Evolutionary conservation across 352 stramenopile species (phyloP).

Genomic region (Phytophthora kernoviae): DNA sequence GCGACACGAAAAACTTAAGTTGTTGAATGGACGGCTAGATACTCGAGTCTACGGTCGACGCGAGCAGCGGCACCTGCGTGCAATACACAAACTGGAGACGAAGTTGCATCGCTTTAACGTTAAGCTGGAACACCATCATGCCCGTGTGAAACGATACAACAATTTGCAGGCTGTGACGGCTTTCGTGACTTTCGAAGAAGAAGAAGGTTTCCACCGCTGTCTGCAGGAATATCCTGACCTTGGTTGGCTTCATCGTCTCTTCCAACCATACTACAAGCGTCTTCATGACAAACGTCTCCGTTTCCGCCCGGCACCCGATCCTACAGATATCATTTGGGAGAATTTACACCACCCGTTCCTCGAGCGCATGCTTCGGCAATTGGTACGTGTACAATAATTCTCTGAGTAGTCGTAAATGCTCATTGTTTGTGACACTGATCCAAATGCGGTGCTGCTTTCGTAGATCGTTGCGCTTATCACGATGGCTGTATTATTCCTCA

Average conservation of each 20-base stretch:
- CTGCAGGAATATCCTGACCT: constrained; percentile 79
- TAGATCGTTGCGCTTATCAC: constrained; percentile 74
- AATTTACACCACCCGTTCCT: constrained; percentile 75
- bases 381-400: constrained; percentile 31
- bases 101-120: constrained; percentile 52
- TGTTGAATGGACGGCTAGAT: constrained; percentile 53
- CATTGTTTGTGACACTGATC: neutral
- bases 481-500: constrained; percentile 67
- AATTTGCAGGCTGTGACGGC: constrained; percentile 68
- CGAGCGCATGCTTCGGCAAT: constrained; percentile 64
- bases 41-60: constrained; percentile 43
- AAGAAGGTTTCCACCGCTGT: constrained; percentile 81
- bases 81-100: constrained; percentile 46
- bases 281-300: constrained; percentile 74
- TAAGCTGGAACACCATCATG: constrained; percentile 52
- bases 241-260: constrained; percentile 72
- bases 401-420: neutral
- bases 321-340: constrained; percentile 87
- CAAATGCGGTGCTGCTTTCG: neutral
- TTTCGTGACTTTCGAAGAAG: constrained; percentile 87
- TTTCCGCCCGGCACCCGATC: constrained; percentile 72
- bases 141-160: constrained; percentile 36
- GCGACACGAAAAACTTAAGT: constrained; percentile 67
- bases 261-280: constrained; percentile 67
- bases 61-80: constrained; percentile 48